Evolutionary conservation across 495 filamentous ascomycete species (phyloP).

Genomic region (Trichoderma gamsii): DNA sequence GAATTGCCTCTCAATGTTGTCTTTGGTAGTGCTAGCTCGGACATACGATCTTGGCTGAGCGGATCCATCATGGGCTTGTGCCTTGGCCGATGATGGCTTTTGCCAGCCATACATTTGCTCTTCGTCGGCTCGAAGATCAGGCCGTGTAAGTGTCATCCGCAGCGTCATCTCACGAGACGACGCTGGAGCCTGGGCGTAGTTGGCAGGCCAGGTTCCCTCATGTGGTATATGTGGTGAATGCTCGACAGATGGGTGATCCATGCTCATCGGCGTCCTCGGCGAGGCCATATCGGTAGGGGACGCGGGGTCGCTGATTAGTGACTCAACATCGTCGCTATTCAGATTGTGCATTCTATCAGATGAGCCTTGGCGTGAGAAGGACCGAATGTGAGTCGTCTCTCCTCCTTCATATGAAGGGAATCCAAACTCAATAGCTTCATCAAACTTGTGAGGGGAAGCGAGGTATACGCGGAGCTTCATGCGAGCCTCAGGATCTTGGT

Average conservation of each 20-base stretch:
- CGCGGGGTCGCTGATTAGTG: conserved; percentile 40
- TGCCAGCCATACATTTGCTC: conserved; percentile 56
- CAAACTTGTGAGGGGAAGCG: conserved; percentile 88
- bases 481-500: conserved; percentile 85
- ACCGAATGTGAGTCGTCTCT: conserved; percentile 17
- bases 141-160: conserved; percentile 87
- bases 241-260: conserved; percentile 26
- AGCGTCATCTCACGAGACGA: conserved; percentile 85
- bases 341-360: conserved; percentile 45
- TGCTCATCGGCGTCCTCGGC: conserved; percentile 46
- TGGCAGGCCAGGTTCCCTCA: conserved; percentile 22
- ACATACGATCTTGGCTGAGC: conserved; percentile 21
- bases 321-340: conserved; percentile 27
- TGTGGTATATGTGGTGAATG: conserved; percentile 30
- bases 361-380: not conserved
- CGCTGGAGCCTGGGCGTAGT: conserved; percentile 48
- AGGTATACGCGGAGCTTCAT: conserved; percentile 83
- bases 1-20: conserved; percentile 30
- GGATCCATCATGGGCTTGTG: conserved; percentile 17
- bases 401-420: conserved; percentile 58
- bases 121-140: conserved; percentile 70
- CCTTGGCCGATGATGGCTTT: conserved; percentile 30
- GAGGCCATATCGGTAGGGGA: conserved; percentile 49
- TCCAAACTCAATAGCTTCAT: conserved; percentile 89
- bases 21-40: conserved; percentile 21